Percentiles rank a stretch among this genome's conserved stretches.
Evolutionary conservation across 208 protist genomes (phyloP).

Genomic region (Crithidia acanthocephali): DNA sequence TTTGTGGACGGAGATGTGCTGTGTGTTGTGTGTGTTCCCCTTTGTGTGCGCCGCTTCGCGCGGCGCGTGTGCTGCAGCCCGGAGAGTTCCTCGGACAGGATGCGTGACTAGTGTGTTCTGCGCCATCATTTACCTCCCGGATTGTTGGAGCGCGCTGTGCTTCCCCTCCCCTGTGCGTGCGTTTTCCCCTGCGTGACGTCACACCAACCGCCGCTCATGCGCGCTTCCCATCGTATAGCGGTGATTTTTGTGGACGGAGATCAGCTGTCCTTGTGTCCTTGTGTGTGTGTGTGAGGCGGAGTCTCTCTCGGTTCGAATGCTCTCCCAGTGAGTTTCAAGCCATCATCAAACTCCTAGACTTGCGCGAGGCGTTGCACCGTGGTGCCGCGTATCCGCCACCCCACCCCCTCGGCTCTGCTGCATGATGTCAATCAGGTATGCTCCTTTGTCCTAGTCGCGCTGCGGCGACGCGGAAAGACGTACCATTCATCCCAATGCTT

Average conservation of each 20-base stretch:
- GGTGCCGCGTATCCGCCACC: not conserved
- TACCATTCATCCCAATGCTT: constrained; percentile 41
- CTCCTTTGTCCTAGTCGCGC: constrained; percentile 36
- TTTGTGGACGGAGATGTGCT: constrained; percentile 27
- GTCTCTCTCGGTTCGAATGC: constrained; percentile 8
- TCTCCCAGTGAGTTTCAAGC: constrained; percentile 10
- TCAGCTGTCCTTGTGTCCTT: not conserved
- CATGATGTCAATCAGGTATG: constrained; percentile 37
- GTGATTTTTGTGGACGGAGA: constrained; percentile 41
- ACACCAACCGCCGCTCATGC: constrained; percentile 33
- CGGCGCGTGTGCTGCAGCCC: not conserved
- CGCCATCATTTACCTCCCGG: constrained; percentile 15
- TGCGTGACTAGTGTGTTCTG: constrained; percentile 5
- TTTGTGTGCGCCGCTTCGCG: not conserved
- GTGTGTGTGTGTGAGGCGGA: constrained; percentile 1
- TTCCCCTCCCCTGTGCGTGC: not conserved
- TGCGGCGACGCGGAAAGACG: constrained; percentile 23
- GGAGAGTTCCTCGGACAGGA: constrained; percentile 21
- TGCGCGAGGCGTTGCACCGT: not conserved
- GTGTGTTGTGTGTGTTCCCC: not conserved
- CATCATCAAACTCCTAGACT: constrained; percentile 21
- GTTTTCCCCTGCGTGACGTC: constrained; percentile 19
- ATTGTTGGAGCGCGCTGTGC: not conserved
- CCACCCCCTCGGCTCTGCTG: not conserved
- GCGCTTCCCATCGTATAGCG: constrained; percentile 24